Base-by-base conservation (phyloP, 108 stramenopile genomes). In the Skeletonema grethae region DNA sequence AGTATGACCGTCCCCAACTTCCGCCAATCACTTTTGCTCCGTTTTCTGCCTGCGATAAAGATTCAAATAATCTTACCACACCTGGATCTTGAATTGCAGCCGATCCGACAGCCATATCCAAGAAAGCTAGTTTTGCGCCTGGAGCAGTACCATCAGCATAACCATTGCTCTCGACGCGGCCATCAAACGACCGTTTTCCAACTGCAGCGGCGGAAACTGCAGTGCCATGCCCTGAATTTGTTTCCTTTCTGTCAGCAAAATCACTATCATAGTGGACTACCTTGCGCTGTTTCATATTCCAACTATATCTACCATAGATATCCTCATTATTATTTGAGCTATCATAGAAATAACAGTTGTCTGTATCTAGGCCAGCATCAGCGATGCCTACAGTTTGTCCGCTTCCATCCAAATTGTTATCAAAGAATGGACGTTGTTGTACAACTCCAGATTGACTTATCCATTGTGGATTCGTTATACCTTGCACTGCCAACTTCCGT, bases 291-390 rank as follows among this genome's bases (percentile, higher is more conserved):
- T 59, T 38, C 15, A 61, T 41, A 50, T 78, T 50, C 77, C 77
- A 78, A 62, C 77, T 39, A 29, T 43, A 39, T 1, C 41, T 16
- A 0, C 77, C 70, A 75, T 68, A 76, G 30, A 69, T 41, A 8
- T 35, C 59, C 22, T 57, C 32, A n/a, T 43, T 48, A n/a, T 43
- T 48, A 5, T 65, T 57, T 20, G 65, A 67, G 10, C 69, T 53
- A 62, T 87, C 84, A 24, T 73, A 68, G 62, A 87, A 82, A 79
- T 85, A 87, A 45, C 77, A 82, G 57, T 85, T 81, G 61, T 85
- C 73, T 25, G 58, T 67, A 67, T 85, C 82, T 2, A 83, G 59
- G 2, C 86, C 86, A 31, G 78, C 82, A 58, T 87, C 86, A 15
- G 77, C 70, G 12, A 85, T 61, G 13, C 73, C 76, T 10, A 87